These are phyloP conservation scores for Polyporus tsugae DNA, from an alignment of 1,284 basidiomycete genomes.

Conservation along the genomic window DNA sequence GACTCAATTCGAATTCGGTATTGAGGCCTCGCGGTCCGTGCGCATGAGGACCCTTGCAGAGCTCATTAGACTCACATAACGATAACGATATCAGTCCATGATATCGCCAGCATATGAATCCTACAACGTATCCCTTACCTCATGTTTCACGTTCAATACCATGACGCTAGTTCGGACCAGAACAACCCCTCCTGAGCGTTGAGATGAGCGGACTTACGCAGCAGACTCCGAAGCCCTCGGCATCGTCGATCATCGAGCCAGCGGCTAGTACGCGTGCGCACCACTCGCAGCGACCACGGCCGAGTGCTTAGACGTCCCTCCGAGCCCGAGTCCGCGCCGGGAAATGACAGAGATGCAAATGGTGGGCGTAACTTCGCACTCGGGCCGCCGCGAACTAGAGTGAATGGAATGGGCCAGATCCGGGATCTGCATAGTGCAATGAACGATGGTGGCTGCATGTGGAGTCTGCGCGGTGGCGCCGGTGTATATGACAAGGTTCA, in stretches of 20 bases:
- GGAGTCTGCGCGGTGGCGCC: neutral
- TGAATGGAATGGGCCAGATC: neutral
- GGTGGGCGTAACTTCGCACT: neutral
- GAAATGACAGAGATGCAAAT: neutral
- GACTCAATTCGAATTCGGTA: neutral
- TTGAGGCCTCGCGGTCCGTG: neutral
- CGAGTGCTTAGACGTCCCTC: neutral
- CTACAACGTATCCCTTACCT: neutral
- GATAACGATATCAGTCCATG: neutral
- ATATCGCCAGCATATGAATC: neutral
- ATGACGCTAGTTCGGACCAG: neutral
- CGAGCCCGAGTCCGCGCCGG: neutral
- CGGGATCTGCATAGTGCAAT: neutral
- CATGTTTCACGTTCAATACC: conserved; percentile 4
- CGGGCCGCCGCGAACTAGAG: neutral
- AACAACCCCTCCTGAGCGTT: neutral
- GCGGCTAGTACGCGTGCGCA: neutral
- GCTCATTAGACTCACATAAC: neutral
- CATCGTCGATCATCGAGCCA: neutral
- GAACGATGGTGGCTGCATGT: neutral
- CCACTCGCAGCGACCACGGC: neutral
- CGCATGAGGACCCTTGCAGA: neutral
- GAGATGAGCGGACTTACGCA: neutral
- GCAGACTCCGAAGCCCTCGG: neutral
- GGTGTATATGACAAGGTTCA: neutral